Percentiles rank a stretch among this genome's conserved stretches.
phyloP scores from a whole-genome alignment of 1,284 basidiomycete genomes.

The Sparassis latifolia region DNA sequence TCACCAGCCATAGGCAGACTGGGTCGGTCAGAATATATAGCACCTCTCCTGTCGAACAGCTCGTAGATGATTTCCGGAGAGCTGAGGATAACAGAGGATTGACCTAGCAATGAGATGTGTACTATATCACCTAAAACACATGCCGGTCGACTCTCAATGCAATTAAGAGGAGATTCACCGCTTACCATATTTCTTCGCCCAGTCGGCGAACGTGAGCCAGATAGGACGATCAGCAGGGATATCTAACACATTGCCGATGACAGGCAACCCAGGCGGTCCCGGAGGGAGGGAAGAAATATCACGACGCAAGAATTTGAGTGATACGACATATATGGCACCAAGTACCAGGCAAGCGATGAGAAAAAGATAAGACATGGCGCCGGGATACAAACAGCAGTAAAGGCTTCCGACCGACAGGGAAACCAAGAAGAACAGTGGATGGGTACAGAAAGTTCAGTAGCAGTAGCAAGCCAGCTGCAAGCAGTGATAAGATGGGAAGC shows the following conservation, averaged over 20 bases:
- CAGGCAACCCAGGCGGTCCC: background rate
- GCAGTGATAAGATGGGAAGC: too few species aligned
- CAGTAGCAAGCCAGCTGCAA: too few species aligned
- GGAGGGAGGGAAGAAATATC: background rate
- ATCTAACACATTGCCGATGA: background rate
- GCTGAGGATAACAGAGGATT: background rate
- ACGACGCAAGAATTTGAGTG: too few species aligned
- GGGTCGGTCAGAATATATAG: constrained; percentile 7
- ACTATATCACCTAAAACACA: background rate
- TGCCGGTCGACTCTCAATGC: background rate
- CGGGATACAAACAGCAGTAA: too few species aligned
- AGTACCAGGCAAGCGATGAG: too few species aligned
- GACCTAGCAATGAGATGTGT: constrained; percentile 1
- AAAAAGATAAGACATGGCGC: too few species aligned
- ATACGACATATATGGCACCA: too few species aligned
- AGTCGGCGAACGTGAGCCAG: background rate
- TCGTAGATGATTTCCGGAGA: constrained; percentile 5
- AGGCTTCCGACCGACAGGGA: too few species aligned
- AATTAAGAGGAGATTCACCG: too few species aligned
- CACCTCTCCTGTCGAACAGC: constrained; percentile 9
- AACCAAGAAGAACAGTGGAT: too few species aligned
- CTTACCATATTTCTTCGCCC: constrained; percentile 8
- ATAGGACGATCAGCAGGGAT: background rate
- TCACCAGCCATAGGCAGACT: constrained; percentile 6
- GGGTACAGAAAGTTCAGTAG: too few species aligned